These are phyloP conservation scores for Dioscorea cayenensis DNA, from an alignment of 116 monocot species.

Conservation along the genomic window DNA sequence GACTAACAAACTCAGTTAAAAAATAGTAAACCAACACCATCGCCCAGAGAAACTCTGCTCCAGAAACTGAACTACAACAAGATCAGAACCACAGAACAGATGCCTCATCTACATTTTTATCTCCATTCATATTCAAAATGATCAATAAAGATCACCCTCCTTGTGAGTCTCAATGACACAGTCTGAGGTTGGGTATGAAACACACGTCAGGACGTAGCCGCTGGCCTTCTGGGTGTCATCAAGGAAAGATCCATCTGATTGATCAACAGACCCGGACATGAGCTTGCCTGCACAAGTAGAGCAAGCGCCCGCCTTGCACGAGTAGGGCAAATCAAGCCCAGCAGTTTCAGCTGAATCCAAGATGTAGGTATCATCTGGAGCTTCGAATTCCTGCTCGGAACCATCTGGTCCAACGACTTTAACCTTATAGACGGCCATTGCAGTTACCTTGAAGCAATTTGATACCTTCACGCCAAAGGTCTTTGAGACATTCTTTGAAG, in stretches of 20 bases:
- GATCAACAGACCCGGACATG: slow-evolving; percentile 23
- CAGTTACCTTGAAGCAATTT: slow-evolving; percentile 11
- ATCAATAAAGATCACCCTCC: slow-evolving; percentile 42
- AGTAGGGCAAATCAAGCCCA: slow-evolving; percentile 30
- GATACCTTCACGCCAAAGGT: slow-evolving; percentile 16
- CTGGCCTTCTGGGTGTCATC: slow-evolving; percentile 34
- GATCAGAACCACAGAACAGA: too few species aligned
- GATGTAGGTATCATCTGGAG: slow-evolving; percentile 45
- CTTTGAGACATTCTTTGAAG: slow-evolving; percentile 2
- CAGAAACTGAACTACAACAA: too few species aligned
- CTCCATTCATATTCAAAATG: too few species aligned
- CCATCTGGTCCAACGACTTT: slow-evolving; percentile 22
- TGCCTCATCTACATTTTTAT: not conserved
- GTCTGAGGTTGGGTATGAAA: slow-evolving; percentile 32
- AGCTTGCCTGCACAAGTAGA: slow-evolving; percentile 36
- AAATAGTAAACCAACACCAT: too few species aligned
- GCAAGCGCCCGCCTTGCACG: slow-evolving; percentile 42
- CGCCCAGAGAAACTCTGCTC: too few species aligned
- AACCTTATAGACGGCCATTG: slow-evolving; percentile 31
- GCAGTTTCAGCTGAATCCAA: slow-evolving; percentile 35
- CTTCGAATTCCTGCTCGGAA: slow-evolving; percentile 32
- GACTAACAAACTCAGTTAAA: too few species aligned
- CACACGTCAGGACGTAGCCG: slow-evolving; percentile 42
- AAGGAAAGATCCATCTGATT: slow-evolving; percentile 46
- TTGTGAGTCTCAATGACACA: slow-evolving; percentile 50